Conservation (phyloP, 192 early-diverging fungal species). For the Coemansia erecta region DNA sequence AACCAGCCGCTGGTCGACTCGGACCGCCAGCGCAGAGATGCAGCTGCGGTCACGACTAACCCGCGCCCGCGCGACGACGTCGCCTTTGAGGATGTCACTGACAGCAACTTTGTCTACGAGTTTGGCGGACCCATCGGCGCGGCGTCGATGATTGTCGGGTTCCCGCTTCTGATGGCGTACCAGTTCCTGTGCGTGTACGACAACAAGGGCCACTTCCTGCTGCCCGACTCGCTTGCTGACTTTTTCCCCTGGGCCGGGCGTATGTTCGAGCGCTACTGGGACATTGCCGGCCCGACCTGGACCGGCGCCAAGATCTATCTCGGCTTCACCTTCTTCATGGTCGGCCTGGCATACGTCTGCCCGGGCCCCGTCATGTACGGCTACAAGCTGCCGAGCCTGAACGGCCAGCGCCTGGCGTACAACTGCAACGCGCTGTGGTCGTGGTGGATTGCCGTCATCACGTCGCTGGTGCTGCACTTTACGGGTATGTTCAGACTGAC, state of each 20-base stretch:
- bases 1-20: constrained; percentile 6
- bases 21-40: constrained; percentile 2
- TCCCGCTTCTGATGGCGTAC: constrained; percentile 73
- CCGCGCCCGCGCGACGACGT: constrained; percentile 47
- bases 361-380: constrained; percentile 68
- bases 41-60: constrained; percentile 8
- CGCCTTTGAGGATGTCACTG: constrained; percentile 56
- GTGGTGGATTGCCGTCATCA: constrained; percentile 56
- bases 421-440: constrained; percentile 81
- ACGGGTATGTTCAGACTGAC: constrained; percentile 62
- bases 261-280: constrained; percentile 51
- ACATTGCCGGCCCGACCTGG: constrained; percentile 58
- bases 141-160: constrained; percentile 69
- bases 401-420: constrained; percentile 78
- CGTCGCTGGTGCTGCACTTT: constrained; percentile 63
- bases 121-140: constrained; percentile 72
- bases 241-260: constrained; percentile 47
- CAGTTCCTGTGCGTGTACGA: constrained; percentile 70
- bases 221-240: constrained; percentile 46
- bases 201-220: constrained; percentile 60
- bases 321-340: constrained; percentile 59
- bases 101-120: constrained; percentile 66
- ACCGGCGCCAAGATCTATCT: constrained; percentile 60
- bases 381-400: constrained; percentile 65
- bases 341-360: constrained; percentile 61